A percentile compares a stretch with the other conserved stretches of the same genome.
Evolutionary conservation across 2,329 filamentous ascomycete species (phyloP).

Genomic region (Scolecobasidium constrictum): DNA sequence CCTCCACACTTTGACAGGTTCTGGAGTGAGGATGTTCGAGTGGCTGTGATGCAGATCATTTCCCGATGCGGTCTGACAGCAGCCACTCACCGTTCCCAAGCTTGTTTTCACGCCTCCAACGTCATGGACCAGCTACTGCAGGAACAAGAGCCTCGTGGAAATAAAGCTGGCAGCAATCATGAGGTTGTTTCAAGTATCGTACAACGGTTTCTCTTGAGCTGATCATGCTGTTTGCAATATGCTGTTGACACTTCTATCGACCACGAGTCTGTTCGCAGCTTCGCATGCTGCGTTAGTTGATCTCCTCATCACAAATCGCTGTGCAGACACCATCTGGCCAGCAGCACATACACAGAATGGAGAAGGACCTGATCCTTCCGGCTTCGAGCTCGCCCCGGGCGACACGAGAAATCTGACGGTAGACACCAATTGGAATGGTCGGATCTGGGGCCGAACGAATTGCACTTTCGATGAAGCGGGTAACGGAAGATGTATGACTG

Average conservation of each 20-base stretch:
- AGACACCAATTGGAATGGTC: constrained; percentile 64
- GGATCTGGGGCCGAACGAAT: constrained; percentile 75
- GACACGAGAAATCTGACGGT: constrained; percentile 52
- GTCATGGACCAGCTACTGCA: not conserved
- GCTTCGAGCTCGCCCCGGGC: constrained; percentile 55
- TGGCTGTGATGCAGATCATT: no score
- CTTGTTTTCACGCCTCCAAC: not conserved
- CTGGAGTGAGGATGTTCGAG: no score
- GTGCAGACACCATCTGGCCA: constrained; percentile 62
- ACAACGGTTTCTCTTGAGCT: no score
- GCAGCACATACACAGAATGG: constrained; percentile 64
- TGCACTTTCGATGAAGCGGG: constrained; percentile 65
- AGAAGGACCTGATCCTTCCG: constrained; percentile 52
- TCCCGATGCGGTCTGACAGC: no score
- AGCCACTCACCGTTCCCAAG: not conserved
- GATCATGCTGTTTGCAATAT: no score
- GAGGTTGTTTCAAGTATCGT: no score
- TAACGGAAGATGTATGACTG: constrained; percentile 56
- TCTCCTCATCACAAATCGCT: constrained; percentile 61
- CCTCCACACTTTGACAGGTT: no score
- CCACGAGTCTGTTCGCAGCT: no score
- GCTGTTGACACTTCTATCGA: no score
- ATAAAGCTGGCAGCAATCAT: no score
- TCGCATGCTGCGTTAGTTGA: constrained; percentile 28
- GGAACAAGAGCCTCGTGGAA: not conserved